Base-by-base conservation (phyloP, 495 filamentous ascomycete genomes). In the Aspergillus nanangensis region DNA sequence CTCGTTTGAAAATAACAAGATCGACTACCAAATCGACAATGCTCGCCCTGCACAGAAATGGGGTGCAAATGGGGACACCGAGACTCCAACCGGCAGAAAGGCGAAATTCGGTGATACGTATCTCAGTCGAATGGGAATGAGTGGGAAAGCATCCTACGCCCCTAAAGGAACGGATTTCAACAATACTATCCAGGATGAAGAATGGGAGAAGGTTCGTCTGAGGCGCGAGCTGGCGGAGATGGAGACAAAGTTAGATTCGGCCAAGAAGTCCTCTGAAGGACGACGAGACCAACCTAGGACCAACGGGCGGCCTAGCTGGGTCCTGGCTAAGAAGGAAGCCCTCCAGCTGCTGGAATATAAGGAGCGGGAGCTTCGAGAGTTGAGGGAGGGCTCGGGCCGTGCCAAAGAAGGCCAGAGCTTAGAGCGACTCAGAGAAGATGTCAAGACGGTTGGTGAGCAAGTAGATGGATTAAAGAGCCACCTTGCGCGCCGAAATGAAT, bases 31-130 rank as follows among this genome's bases (percentile, higher is more conserved):
- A 50, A 53, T 96, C 39, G 90, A 95, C 64, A 83, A 84, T 55
- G 76, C 80, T 15, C 66, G 72, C 34, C 78, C 77, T 42, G 66
- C 75, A 53, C 80, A 80, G 44, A 76, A 78, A 55, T 92, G 84
- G 82, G 85, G 81, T 9, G 72, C 79, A 13, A 76, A 78, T 34
- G 71, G 72, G 11, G 85, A 89, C 55, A 85, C 88, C 22, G 76
- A 81, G 50, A 96, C 90, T 2, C 59, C 68, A 4, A 88, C 85
- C n/a, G 88, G 88, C 31, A 80, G 85, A 55, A 98, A 97, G 66
- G 83, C 90, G 52, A 95, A 92, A 63, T 98, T 98, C 64, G 93
- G 93, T 41, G 92, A 97, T 65, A 88, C 93, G 33, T 98, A 98
- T 69, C 82, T 98, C 36, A 87, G 83, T 51, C 84, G 93, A 21